These are phyloP conservation scores for Cytospora schulzeri DNA, from an alignment of 2,329 filamentous ascomycete genomes.

Conservation along the genomic window DNA sequence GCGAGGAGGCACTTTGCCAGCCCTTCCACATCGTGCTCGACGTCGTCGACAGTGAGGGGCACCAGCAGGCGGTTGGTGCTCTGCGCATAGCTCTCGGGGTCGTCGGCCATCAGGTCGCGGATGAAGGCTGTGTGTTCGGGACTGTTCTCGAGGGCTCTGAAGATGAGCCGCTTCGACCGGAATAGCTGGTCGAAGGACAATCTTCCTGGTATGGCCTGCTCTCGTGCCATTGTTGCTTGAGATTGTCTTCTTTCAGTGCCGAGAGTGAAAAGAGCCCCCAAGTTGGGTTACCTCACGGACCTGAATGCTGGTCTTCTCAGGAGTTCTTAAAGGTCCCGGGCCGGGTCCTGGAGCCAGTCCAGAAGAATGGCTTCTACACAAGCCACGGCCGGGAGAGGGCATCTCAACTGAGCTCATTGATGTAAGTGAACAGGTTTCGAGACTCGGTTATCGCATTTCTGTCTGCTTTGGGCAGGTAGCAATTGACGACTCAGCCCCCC, in stretches of 20 bases:
- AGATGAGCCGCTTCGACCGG: slow-evolving; percentile 18
- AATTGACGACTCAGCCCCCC: not conserved
- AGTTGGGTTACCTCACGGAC: too few relatives aligned
- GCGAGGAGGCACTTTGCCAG: slow-evolving; percentile 18
- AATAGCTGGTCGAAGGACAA: slow-evolving; percentile 14
- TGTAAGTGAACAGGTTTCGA: not conserved
- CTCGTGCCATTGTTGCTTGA: slow-evolving; percentile 15
- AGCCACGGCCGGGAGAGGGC: not conserved
- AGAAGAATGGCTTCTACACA: not conserved
- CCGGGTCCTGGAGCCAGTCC: not conserved
- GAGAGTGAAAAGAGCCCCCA: too few relatives aligned
- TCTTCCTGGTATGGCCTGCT: slow-evolving; percentile 3
- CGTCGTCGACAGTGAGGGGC: slow-evolving; percentile 14
- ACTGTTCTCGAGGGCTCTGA: slow-evolving; percentile 19
- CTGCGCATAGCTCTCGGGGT: slow-evolving; percentile 20
- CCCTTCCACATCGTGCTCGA: slow-evolving; percentile 14
- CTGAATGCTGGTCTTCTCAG: not conserved
- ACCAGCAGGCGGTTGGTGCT: slow-evolving; percentile 16
- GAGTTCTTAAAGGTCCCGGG: not conserved
- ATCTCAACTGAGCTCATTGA: not conserved
- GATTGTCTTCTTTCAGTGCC: too few relatives aligned
- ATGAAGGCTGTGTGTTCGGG: slow-evolving; percentile 21
- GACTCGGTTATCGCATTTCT: slow-evolving; percentile 13
- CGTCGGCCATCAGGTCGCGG: slow-evolving; percentile 16
- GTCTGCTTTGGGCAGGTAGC: slow-evolving; percentile 20